These are phyloP conservation scores for Yamadazyma friedrichii DNA, from an alignment of 1,139 yeast species.

Conservation along the genomic window DNA sequence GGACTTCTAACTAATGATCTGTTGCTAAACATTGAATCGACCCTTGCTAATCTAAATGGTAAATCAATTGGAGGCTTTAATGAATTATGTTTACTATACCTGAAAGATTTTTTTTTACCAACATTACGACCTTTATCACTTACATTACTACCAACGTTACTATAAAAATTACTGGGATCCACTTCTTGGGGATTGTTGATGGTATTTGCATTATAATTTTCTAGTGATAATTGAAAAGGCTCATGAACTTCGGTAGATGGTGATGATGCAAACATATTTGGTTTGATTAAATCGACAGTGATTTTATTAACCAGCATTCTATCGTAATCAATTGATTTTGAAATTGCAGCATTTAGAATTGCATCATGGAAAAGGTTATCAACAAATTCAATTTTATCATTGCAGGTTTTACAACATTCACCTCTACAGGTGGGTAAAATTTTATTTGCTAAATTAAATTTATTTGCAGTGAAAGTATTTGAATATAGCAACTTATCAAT, in stretches of 20 bases:
- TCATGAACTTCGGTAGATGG: background rate
- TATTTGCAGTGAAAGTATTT: slow-evolving; percentile 11
- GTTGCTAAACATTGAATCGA: slow-evolving; percentile 11
- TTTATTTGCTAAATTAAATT: slow-evolving; percentile 5
- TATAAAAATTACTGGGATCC: background rate
- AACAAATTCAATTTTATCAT: slow-evolving; percentile 4
- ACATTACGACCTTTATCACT: background rate
- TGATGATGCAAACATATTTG: background rate
- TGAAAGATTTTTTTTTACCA: background rate
- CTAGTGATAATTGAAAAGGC: background rate
- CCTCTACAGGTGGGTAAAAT: slow-evolving; percentile 15
- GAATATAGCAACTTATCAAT: slow-evolving; percentile 8
- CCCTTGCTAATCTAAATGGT: slow-evolving; percentile 9
- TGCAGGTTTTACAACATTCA: slow-evolving; percentile 3
- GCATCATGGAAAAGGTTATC: slow-evolving; percentile 8
- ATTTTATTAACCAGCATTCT: slow-evolving; percentile 3
- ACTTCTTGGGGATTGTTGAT: background rate
- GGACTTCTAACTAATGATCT: slow-evolving; percentile 15
- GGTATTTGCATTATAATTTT: background rate
- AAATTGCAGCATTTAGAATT: slow-evolving; percentile 12
- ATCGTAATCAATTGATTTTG: slow-evolving; percentile 14
- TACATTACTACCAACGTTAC: too few relatives aligned
- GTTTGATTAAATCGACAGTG: slow-evolving; percentile 1
- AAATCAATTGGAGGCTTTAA: slow-evolving; percentile 9
- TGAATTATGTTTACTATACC: background rate